Percentiles rank a stretch among this genome's conserved stretches.
Conservation (phyloP, 1,284 basidiomycete genomes). For the Caloboletus firmus region DNA sequence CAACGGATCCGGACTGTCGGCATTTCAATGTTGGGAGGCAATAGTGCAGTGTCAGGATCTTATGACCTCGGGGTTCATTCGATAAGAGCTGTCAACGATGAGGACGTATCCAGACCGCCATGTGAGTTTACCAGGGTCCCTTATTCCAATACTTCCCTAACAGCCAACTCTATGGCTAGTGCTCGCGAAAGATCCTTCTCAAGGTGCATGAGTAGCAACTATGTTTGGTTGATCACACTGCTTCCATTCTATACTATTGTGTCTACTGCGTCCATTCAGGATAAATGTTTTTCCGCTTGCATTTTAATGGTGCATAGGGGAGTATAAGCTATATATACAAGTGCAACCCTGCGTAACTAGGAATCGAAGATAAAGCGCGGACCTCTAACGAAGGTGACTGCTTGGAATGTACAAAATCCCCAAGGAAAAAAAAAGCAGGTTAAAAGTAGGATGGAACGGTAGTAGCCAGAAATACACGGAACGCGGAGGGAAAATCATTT, state of each 20-base stretch:
- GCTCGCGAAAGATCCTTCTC: slow-evolving; percentile 35
- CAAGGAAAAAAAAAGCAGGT: slow-evolving; percentile 14
- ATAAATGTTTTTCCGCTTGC: neutral
- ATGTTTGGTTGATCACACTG: neutral
- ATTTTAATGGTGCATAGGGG: slow-evolving; percentile 8
- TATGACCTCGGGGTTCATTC: slow-evolving; percentile 78
- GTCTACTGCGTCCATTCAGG: slow-evolving; percentile 2
- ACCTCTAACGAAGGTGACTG: slow-evolving; percentile 6
- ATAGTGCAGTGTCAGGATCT: slow-evolving; percentile 64
- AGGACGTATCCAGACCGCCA: slow-evolving; percentile 45
- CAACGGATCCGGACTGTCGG: slow-evolving; percentile 80
- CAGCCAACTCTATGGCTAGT: slow-evolving; percentile 11
- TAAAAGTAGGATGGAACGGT: slow-evolving; percentile 5
- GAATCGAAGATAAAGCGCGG: slow-evolving; percentile 1
- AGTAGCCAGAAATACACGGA: slow-evolving; percentile 8
- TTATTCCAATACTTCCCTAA: neutral
- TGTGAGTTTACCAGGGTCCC: no score
- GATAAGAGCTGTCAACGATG: slow-evolving; percentile 60
- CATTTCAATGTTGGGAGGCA: slow-evolving; percentile 79
- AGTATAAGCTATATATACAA: slow-evolving; percentile 31
- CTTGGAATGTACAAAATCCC: slow-evolving; percentile 15
- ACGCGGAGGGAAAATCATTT: slow-evolving; percentile 7
- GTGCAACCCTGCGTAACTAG: slow-evolving; percentile 10
- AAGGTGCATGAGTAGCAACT: slow-evolving; percentile 27
- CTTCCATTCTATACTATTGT: neutral